Conservation (phyloP, 768 basidiomycete species). For the Russula virescens region DNA sequence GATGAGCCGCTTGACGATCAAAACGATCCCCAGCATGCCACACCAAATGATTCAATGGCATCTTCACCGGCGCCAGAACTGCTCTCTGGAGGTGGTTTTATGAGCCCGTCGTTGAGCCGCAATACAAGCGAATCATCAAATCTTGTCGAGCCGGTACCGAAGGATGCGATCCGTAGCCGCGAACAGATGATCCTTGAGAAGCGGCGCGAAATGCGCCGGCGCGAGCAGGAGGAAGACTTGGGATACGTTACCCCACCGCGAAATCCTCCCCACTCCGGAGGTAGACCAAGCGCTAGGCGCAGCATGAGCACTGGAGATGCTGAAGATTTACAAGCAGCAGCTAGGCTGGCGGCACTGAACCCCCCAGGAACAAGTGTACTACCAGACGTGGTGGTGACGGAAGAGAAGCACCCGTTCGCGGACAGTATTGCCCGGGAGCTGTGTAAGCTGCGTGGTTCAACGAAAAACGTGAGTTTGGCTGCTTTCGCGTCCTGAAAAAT, state of each 20-base stretch:
- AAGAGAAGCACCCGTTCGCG: constrained; percentile 49
- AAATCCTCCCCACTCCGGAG: constrained; percentile 17
- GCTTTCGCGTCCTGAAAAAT: constrained; percentile 5
- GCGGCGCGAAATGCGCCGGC: constrained; percentile 53
- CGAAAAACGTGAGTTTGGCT: constrained; percentile 38
- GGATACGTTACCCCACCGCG: constrained; percentile 33
- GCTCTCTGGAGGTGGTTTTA: constrained; percentile 20
- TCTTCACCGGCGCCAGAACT: constrained; percentile 19
- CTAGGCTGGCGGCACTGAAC: constrained; percentile 31
- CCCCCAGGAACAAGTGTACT: constrained; percentile 32
- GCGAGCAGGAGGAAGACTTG: constrained; percentile 44
- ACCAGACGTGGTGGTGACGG: constrained; percentile 38
- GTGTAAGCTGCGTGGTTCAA: constrained; percentile 45
- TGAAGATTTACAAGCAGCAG: constrained; percentile 33
- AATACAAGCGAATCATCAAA: constrained; percentile 40
- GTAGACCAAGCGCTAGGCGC: constrained; percentile 52
- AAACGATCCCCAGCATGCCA: constrained; percentile 12
- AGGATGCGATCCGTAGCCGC: constrained; percentile 58
- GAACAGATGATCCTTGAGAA: constrained; percentile 70
- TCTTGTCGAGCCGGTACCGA: constrained; percentile 45
- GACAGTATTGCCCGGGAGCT: constrained; percentile 74
- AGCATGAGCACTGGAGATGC: constrained; percentile 80
- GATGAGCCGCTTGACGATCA: constrained; percentile 29
- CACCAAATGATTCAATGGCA: not conserved
- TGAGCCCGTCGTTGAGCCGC: constrained; percentile 33